These are phyloP conservation scores for Pichia exigua DNA, from an alignment of 805 yeast genomes.

Conservation along the genomic window DNA sequence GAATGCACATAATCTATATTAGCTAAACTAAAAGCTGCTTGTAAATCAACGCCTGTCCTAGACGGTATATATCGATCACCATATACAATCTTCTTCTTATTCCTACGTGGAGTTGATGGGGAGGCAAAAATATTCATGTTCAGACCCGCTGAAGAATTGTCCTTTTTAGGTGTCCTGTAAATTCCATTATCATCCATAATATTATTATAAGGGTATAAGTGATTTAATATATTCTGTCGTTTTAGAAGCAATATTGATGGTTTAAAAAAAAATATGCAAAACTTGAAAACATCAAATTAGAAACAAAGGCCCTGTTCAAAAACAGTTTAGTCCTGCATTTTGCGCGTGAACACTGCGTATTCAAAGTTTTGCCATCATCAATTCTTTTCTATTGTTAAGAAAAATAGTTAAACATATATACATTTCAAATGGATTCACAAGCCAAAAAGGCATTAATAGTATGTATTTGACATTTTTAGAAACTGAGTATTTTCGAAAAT, in stretches of 20 bases:
- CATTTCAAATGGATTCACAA: background rate
- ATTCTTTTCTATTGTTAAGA: too few species aligned
- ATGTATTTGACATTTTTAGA: background rate
- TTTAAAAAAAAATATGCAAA: background rate
- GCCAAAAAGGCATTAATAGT: conserved; percentile 4
- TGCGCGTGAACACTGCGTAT: background rate
- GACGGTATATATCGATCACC: conserved; percentile 86
- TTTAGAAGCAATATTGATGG: background rate
- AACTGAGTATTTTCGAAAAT: background rate
- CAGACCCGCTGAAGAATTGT: conserved; percentile 4
- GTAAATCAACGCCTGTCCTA: conserved; percentile 77
- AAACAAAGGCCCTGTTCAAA: background rate
- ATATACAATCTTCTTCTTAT: conserved; percentile 42
- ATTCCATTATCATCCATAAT: background rate
- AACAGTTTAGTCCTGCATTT: background rate
- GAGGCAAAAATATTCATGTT: conserved; percentile 19
- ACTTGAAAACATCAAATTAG: background rate
- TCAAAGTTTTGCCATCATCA: background rate
- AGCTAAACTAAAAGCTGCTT: conserved; percentile 65
- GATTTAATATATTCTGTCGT: background rate
- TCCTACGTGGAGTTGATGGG: conserved; percentile 41
- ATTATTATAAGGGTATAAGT: background rate
- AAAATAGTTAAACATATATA: too few species aligned
- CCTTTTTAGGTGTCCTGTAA: background rate
- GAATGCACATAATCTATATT: conserved; percentile 28